Percentiles rank a stretch among this genome's conserved stretches.
Conservation (phyloP, 176 grass and related monocot genomes). For the Stipa capillata region DNA sequence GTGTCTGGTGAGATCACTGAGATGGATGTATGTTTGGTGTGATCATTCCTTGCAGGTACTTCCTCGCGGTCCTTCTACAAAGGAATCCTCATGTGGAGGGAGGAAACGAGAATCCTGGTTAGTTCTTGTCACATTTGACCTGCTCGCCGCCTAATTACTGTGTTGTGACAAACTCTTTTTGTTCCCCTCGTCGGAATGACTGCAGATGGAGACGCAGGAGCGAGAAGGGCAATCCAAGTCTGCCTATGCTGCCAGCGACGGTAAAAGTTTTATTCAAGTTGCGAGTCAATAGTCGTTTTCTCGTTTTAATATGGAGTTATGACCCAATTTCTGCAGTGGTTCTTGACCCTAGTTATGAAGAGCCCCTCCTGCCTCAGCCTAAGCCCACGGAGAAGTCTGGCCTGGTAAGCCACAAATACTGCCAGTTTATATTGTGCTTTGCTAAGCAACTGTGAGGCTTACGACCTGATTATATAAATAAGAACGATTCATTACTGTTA, state of each 20-base stretch:
- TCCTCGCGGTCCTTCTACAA: slow-evolving; percentile 94
- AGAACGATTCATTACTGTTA: not conserved
- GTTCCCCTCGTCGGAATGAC: not conserved
- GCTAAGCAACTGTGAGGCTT: not conserved
- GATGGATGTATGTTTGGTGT: not conserved
- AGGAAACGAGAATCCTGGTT: slow-evolving; percentile 84
- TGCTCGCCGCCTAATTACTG: not conserved
- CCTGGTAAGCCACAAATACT: slow-evolving; percentile 38
- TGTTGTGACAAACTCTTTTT: not conserved
- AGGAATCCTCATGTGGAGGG: slow-evolving; percentile 86
- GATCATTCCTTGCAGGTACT: slow-evolving; percentile 50
- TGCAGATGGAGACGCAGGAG: slow-evolving; percentile 61
- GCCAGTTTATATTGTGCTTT: not conserved
- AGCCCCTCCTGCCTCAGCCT: slow-evolving; percentile 56
- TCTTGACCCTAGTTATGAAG: slow-evolving; percentile 35
- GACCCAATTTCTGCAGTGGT: slow-evolving; percentile 35
- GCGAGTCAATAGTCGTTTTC: not conserved
- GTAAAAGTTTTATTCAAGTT: not conserved
- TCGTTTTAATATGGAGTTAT: not conserved
- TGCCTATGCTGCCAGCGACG: not conserved
- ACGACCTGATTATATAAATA: not conserved
- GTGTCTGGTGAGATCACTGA: not conserved
- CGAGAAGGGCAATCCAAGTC: slow-evolving; percentile 40
- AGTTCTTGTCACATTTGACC: not conserved
- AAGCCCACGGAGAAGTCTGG: slow-evolving; percentile 46